phyloP scores from a whole-genome alignment of 805 yeast genomes.

The Hanseniaspora clermontiae region DNA sequence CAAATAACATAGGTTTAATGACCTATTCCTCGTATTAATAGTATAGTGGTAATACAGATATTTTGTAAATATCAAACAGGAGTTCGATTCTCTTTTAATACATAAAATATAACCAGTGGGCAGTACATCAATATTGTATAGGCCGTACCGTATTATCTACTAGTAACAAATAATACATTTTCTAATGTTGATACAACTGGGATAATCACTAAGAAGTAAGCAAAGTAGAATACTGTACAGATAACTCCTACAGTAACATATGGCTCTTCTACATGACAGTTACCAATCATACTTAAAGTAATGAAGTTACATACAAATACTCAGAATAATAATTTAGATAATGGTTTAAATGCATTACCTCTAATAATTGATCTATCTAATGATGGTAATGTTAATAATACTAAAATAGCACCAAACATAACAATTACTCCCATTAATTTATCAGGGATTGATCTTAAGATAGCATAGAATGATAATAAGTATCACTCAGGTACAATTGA shows the following conservation, averaged over 20 bases:
- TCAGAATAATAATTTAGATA: constrained; percentile 11
- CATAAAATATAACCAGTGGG: background rate
- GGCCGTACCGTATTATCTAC: background rate
- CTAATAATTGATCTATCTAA: constrained; percentile 13
- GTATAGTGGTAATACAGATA: background rate
- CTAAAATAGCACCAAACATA: constrained; percentile 15
- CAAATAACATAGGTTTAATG: background rate
- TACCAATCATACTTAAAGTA: constrained; percentile 11
- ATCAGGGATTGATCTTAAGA: constrained; percentile 10
- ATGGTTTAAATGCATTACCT: constrained; percentile 13
- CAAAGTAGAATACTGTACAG: constrained; percentile 1
- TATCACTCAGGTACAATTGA: constrained; percentile 12
- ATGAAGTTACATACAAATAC: constrained; percentile 12
- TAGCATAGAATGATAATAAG: constrained; percentile 9
- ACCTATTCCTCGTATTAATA: background rate
- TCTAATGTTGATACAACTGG: constrained; percentile 7
- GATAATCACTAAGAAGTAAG: constrained; percentile 7
- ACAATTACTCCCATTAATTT: constrained; percentile 8
- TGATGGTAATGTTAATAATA: constrained; percentile 13
- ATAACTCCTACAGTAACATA: constrained; percentile 4
- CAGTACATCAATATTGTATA: too few relatives aligned
- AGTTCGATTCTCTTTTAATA: background rate
- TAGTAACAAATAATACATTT: constrained; percentile 8
- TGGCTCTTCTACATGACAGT: constrained; percentile 12
- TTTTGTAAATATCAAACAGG: background rate